Base-by-base conservation (phyloP, 2,329 filamentous ascomycete genomes). In the Didymella exigua region DNA sequence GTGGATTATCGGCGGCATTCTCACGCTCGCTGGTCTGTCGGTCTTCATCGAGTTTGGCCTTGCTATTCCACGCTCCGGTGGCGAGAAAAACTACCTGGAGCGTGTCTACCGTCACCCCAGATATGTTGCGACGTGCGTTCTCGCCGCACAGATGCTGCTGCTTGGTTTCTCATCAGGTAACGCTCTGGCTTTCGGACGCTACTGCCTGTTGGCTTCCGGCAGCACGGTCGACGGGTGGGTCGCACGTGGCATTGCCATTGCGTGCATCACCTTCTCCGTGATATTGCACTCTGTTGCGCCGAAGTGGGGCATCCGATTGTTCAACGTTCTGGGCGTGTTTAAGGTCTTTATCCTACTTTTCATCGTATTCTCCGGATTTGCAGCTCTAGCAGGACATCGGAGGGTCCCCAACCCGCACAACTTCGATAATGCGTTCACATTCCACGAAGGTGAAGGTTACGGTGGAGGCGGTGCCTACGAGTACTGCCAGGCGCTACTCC, bases 31-130 rank as follows among this genome's bases (percentile, higher is more conserved):
- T 58, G 85, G 85, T 19, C 76, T 87, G 11, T 82, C 81, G 49
- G 84, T 88, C 4, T 87, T 83, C 67, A 79, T 88, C 43, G 86
- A 87, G 63, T 87, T 86, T 61, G 85, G 85, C 21, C 78, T 85
- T 4, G 84, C 83, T 4, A 86, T 87, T 30, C 85, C 85, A 2
- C 77, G 82, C 30, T 86, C 83, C 13, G 85, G 86, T 13, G 86
- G 86, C 18, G 85, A 87, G 59, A 88, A 88, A 77, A 85, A 86
- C 68, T 88, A 88, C 65, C 81, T 88, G 13, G 85, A 88, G 64
- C 78, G 82, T n/a, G 82, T 85, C 14, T 87, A 86, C 72, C 78
- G 79, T 2, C 80, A 77, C 19, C 85, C 85, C 0, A 81, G 79
- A 52, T 85, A 86, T 68, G 70, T 88, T 1, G 81, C 84, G 0